Evolutionary conservation across 108 stramenopile genomes (phyloP).

Genomic region (Fragilaria radians): DNA sequence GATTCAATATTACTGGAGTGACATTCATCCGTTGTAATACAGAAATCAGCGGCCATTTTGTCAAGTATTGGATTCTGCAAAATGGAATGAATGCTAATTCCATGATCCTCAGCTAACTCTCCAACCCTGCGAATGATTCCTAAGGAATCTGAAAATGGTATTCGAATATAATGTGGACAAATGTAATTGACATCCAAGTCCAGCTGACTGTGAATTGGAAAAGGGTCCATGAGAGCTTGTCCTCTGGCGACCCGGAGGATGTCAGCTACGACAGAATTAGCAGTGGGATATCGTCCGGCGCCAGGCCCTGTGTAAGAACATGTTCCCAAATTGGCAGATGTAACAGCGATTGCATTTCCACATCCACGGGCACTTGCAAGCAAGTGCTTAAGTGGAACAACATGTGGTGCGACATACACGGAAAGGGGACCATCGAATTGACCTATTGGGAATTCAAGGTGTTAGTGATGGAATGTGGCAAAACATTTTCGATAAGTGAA

Average conservation of each 20-base stretch:
- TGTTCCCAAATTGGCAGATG: conserved; percentile 63
- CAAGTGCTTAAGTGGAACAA: conserved; percentile 60
- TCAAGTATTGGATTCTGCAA: conserved; percentile 80
- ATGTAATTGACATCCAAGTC: conserved; percentile 66
- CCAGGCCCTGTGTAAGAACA: conserved; percentile 81
- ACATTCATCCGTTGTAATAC: conserved; percentile 74
- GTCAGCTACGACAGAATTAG: conserved; percentile 92
- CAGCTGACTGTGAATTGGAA: conserved; percentile 17
- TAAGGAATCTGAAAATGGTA: conserved; percentile 67
- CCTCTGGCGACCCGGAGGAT: conserved; percentile 65
- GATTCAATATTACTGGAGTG: conserved; percentile 40
- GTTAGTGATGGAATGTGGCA: too few relatives aligned
- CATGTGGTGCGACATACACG: conserved; percentile 76
- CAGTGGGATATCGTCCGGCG: conserved; percentile 91
- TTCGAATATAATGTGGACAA: conserved; percentile 78
- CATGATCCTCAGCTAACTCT: conserved; percentile 70
- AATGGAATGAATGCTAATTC: conserved; percentile 73
- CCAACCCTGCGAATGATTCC: conserved; percentile 77
- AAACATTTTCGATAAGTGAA: too few relatives aligned
- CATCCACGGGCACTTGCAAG: conserved; percentile 57
- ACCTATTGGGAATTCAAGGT: too few relatives aligned
- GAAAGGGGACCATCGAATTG: conserved; percentile 59
- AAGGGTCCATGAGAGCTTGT: conserved; percentile 14
- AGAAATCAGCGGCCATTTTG: conserved; percentile 64
- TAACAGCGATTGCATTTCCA: conserved; percentile 74